Evolutionary conservation across 2,329 filamentous ascomycete genomes (phyloP).

Genomic region (Nannizzia gypsea): DNA sequence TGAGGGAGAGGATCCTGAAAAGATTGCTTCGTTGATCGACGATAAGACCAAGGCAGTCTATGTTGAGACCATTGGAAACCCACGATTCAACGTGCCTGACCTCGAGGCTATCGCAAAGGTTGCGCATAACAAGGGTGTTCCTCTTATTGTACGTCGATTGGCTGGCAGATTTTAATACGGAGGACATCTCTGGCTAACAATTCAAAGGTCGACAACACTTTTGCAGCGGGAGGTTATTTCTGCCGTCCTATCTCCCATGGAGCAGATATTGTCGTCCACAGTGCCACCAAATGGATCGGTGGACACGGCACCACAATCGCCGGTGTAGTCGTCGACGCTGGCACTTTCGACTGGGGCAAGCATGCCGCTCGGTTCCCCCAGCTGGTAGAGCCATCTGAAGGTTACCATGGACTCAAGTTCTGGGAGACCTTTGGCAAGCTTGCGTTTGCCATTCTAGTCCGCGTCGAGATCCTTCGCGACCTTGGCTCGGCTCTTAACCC

Average conservation of each 20-base stretch:
- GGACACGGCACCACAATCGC: conserved; percentile 88
- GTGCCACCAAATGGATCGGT: conserved; percentile 93
- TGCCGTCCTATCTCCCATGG: conserved; percentile 77
- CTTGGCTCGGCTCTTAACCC: conserved; percentile 73
- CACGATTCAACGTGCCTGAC: conserved; percentile 83
- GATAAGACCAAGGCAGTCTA: conserved; percentile 89
- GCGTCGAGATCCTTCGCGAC: conserved; percentile 84
- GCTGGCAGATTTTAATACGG: not conserved
- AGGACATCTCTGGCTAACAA: not conserved
- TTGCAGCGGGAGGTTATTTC: conserved; percentile 85
- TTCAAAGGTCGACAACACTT: conserved; percentile 78
- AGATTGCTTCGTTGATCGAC: conserved; percentile 73
- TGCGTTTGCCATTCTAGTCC: conserved; percentile 70
- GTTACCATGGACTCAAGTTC: conserved; percentile 90
- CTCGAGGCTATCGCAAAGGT: conserved; percentile 75
- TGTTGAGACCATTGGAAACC: conserved; percentile 87
- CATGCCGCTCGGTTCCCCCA: conserved; percentile 78
- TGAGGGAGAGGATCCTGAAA: conserved; percentile 63
- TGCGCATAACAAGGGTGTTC: conserved; percentile 59
- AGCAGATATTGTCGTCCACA: conserved; percentile 88
- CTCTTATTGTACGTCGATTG: conserved; percentile 42
- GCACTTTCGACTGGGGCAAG: conserved; percentile 89
- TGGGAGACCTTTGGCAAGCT: conserved; percentile 80
- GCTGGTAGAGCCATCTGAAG: conserved; percentile 75
- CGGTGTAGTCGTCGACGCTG: conserved; percentile 74